Evolutionary conservation across 495 filamentous ascomycete species (phyloP), one percentile per base, ranked within the genome.

Genomic region (Aspergillus olivimuriae): DNA sequence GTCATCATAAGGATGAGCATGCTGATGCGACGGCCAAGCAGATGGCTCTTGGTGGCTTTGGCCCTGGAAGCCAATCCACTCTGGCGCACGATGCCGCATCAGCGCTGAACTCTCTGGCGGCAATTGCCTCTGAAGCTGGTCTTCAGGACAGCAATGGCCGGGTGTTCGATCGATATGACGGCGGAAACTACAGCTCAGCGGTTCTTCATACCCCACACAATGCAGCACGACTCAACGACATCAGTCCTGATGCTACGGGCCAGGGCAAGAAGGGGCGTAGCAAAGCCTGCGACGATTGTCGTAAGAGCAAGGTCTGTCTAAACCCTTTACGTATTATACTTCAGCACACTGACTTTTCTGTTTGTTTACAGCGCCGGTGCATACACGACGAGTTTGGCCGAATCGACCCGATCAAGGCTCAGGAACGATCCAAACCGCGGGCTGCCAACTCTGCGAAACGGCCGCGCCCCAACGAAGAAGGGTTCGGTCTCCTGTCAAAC

Each of bases 311-410:
- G 75, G 80, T 82, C 48, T 52, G 58, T 53, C 11, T 19, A 34
- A 28, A 18, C 11, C 11, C 8, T 12, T 44, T 35, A 26, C 33
- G 4, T 18, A 11, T 41, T 40, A 16, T 22, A 20, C 22, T 24
- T 26, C 2, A 31, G 24, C 18, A n/a, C 32, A 41, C 33, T 23
- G 5, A 18, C 32, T 6, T n/a, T 38, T 11, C 19, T 23, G 7
- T 23, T 46, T 52, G 40, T 0, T 2, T 30, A 14, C 19, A 84
- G 81, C 79, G 81, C 40, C 78, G 81, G 48, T 84, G 81, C 51
- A 80, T 84, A 18, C 81, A 84, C 47, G 79, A 84, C 47, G 78
- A 79, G 43, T 70, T 74, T 49, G 81, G 81, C 26, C 69, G 77
- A 40, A 72, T 83, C 22, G 81, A 84, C 51, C 79, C 79, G 1